Evolutionary conservation across 306 rosid species (phyloP).

Genomic region (Lathyrus tuberosus): DNA sequence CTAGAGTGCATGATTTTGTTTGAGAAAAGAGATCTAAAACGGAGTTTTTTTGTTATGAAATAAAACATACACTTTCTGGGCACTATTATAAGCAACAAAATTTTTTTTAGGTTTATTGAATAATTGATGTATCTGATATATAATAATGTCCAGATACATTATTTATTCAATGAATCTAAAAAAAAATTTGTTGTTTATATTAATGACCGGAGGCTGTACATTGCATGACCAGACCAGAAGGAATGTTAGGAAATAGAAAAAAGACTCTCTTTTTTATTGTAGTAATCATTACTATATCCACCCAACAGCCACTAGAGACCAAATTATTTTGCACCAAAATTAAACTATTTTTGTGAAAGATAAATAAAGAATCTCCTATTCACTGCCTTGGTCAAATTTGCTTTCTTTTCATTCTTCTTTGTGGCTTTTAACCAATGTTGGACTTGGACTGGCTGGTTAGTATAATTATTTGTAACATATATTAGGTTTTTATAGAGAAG

Average conservation of each 20-base stretch:
- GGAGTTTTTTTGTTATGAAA: slow-evolving; percentile 49
- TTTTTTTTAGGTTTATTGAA: too few relatives aligned
- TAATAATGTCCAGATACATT: too few relatives aligned
- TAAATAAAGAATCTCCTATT: slow-evolving; percentile 41
- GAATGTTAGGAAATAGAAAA: slow-evolving; percentile 46
- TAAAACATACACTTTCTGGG: too few relatives aligned
- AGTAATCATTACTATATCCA: slow-evolving; percentile 63
- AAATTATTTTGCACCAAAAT: slow-evolving; percentile 44
- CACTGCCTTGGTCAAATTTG: slow-evolving; percentile 42
- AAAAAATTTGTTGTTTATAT: too few relatives aligned
- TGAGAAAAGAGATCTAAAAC: slow-evolving; percentile 41
- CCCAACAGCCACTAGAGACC: slow-evolving; percentile 54
- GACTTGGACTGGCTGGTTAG: slow-evolving; percentile 21
- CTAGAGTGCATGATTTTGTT: slow-evolving; percentile 63
- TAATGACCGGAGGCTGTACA: too few relatives aligned
- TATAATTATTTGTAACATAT: slow-evolving; percentile 2
- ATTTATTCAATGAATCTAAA: too few relatives aligned
- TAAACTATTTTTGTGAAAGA: slow-evolving; percentile 25
- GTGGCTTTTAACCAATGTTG: slow-evolving; percentile 1
- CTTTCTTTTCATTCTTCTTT: slow-evolving; percentile 39
- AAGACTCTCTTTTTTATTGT: slow-evolving; percentile 62
- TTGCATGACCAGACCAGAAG: slow-evolving; percentile 29
- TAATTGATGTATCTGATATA: too few relatives aligned
- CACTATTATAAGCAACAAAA: too few relatives aligned
- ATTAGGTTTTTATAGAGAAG: neutral